Evolutionary conservation across 2,329 filamentous ascomycete genomes (phyloP).

Genomic region (Rhinocladiella similis): DNA sequence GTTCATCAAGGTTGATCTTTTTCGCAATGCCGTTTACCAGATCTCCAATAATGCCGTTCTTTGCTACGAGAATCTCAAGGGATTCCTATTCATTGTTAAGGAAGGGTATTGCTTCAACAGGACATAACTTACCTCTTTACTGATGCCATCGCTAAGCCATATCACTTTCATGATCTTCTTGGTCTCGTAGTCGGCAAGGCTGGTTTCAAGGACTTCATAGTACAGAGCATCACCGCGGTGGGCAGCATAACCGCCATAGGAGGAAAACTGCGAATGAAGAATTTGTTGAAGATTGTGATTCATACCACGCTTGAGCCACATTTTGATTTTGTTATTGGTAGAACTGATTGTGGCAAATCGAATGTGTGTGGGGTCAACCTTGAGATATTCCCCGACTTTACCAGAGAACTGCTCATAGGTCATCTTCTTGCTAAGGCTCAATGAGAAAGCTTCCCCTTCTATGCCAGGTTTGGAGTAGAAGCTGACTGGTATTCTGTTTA

Average conservation of each 20-base stretch:
- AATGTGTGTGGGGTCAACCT: conserved; percentile 79
- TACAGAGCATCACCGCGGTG: conserved; percentile 78
- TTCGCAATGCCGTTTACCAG: conserved; percentile 74
- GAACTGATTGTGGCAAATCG: conserved; percentile 86
- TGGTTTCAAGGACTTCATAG: conserved; percentile 94
- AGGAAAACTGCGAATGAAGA: conserved; percentile 71
- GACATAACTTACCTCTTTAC: conserved; percentile 69
- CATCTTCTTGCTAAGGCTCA: conserved; percentile 84
- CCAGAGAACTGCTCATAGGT: conserved; percentile 83
- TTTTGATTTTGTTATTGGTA: conserved; percentile 73
- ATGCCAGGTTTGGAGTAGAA: conserved; percentile 65
- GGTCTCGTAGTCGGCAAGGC: conserved; percentile 85
- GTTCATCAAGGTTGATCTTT: conserved; percentile 76
- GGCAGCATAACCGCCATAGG: conserved; percentile 65
- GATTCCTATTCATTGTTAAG: conserved; percentile 58
- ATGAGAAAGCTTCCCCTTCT: conserved; percentile 66
- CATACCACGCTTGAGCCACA: conserved; percentile 71
- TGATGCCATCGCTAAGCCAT: conserved; percentile 85
- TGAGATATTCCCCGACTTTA: conserved; percentile 76
- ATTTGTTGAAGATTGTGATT: conserved; percentile 75
- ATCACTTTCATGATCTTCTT: conserved; percentile 83
- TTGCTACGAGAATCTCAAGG: conserved; percentile 81
- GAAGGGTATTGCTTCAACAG: background rate
- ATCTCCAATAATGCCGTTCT: conserved; percentile 78
- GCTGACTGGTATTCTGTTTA: conserved; percentile 76